Evolutionary conservation across 305 asterid species (phyloP).

Genomic region (Andrographis paniculata): DNA sequence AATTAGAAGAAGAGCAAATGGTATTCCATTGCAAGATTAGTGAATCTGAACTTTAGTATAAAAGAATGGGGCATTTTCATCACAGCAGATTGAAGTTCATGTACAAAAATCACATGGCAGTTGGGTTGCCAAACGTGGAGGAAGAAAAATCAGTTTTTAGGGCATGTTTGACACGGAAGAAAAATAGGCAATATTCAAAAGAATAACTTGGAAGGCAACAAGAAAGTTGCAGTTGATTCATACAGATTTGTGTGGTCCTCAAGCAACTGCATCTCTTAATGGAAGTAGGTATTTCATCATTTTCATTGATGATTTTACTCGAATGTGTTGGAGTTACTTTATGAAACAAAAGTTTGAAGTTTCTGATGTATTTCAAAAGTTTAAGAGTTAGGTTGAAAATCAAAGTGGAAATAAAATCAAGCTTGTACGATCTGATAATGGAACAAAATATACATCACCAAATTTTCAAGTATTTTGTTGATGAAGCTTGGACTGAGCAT

Average conservation of each 20-base stretch:
- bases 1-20: constrained; percentile 13
- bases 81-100: neutral
- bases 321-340: constrained; percentile 1
- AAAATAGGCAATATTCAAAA: neutral
- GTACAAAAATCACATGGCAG: constrained; percentile 5
- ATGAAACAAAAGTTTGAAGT: constrained; percentile 6
- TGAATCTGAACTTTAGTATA: constrained; percentile 10
- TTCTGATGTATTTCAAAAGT: neutral
- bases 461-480: constrained; percentile 5
- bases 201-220: no score
- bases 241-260: constrained; percentile 3
- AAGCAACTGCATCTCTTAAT: neutral
- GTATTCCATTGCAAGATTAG: neutral
- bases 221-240: constrained; percentile 6
- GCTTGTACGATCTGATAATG: neutral
- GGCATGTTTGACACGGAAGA: constrained; percentile 5
- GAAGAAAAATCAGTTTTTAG: neutral
- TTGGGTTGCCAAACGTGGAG: neutral
- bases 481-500: neutral
- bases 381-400: neutral
- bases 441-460: neutral
- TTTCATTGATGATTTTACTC: neutral
- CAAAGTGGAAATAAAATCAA: constrained; percentile 6
- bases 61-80: constrained; percentile 14
- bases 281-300: neutral